A percentile compares a stretch with the other conserved stretches of the same genome.
Evolutionary conservation across 306 rosid genomes (phyloP).

Genomic region (Inga oerstediana): DNA sequence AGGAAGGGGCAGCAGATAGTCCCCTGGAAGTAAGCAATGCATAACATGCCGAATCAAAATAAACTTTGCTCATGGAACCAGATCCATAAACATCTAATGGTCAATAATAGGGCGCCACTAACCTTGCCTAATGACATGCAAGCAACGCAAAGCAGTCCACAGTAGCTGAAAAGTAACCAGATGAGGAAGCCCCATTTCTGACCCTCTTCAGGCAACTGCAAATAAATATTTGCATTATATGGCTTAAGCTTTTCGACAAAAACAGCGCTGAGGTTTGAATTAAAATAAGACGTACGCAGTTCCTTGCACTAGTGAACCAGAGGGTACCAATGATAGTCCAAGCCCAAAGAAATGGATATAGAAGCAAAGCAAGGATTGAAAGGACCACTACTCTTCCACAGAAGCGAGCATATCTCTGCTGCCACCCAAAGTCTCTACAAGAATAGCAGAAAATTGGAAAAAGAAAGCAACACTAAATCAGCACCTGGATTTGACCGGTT

Average conservation of each 20-base stretch:
- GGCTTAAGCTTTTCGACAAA: slow-evolving; percentile 29
- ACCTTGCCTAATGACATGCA: slow-evolving; percentile 96
- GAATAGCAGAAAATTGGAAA: slow-evolving; percentile 26
- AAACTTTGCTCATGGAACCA: slow-evolving; percentile 19
- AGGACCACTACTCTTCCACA: slow-evolving; percentile 92
- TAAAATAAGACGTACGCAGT: slow-evolving; percentile 66
- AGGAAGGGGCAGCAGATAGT: slow-evolving; percentile 4
- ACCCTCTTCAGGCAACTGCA: slow-evolving; percentile 88
- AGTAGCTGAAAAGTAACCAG: slow-evolving; percentile 97
- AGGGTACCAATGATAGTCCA: slow-evolving; percentile 93
- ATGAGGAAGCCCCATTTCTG: slow-evolving; percentile 99
- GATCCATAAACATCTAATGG: slow-evolving; percentile 6
- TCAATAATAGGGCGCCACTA: slow-evolving; percentile 34
- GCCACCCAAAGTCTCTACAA: slow-evolving; percentile 94
- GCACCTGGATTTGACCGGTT: slow-evolving; percentile 20
- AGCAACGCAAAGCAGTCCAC: slow-evolving; percentile 84
- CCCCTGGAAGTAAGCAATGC: slow-evolving; percentile 9
- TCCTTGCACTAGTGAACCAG: slow-evolving; percentile 78
- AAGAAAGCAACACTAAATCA: slow-evolving; percentile 10
- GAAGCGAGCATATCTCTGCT: slow-evolving; percentile 97
- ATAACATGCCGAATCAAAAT: slow-evolving; percentile 25
- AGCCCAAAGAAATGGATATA: slow-evolving; percentile 96
- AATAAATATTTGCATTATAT: slow-evolving; percentile 37
- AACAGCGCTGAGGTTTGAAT: slow-evolving; percentile 4
- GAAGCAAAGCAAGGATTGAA: slow-evolving; percentile 75